phyloP scores from a whole-genome alignment of 192 early-diverging fungal species.

The Chytriomyces sp. region DNA sequence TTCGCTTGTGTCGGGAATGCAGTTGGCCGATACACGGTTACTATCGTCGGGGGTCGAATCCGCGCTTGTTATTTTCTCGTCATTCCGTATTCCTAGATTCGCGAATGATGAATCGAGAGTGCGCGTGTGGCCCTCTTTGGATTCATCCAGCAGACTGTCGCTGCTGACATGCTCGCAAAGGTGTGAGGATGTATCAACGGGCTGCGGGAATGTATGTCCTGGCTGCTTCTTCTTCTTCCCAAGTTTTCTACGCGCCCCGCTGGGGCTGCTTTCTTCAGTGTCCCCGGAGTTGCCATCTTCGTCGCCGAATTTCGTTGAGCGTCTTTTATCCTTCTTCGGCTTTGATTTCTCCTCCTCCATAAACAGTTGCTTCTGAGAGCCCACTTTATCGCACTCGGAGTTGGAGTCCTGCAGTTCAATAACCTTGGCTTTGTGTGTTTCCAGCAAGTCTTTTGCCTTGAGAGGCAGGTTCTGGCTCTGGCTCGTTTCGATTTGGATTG shows the following conservation, averaged over 20 bases:
- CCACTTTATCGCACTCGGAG: background rate
- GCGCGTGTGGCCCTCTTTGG: too few species aligned
- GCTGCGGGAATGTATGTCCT: background rate
- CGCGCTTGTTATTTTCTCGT: too few species aligned
- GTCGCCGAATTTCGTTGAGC: background rate
- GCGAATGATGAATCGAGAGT: too few species aligned
- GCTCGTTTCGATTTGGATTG: conserved; percentile 1
- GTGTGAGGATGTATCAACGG: too few species aligned
- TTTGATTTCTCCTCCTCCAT: background rate
- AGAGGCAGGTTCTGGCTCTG: too few species aligned
- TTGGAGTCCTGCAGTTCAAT: background rate
- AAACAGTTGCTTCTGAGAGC: background rate
- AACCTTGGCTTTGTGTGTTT: background rate
- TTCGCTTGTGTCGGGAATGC: background rate
- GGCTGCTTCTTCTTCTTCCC: background rate
- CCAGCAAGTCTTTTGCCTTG: background rate
- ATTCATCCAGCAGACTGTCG: too few species aligned
- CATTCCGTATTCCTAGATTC: too few species aligned
- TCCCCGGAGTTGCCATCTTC: conserved; percentile 27
- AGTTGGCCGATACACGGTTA: too few species aligned
- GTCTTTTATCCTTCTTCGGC: conserved; percentile 3
- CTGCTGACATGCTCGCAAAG: too few species aligned
- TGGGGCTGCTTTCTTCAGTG: conserved; percentile 13
- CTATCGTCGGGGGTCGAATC: too few species aligned
- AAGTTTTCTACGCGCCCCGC: background rate